Percentiles rank a stretch among this genome's conserved stretches.
phyloP scores from a whole-genome alignment of 192 early-diverging fungal species.

The Coemansia erecta region DNA sequence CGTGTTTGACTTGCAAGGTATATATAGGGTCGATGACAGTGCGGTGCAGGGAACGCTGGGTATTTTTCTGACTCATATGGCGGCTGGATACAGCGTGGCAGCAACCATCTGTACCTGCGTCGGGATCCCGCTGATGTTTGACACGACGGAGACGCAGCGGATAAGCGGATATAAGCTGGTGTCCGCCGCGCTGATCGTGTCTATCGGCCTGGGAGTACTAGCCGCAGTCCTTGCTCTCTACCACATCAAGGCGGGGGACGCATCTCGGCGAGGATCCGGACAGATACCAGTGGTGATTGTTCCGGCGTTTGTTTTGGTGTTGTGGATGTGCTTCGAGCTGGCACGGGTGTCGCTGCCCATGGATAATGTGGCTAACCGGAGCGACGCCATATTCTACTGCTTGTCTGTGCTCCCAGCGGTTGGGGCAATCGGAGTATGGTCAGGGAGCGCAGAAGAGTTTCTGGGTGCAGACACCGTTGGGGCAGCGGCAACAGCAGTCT shows the following conservation, averaged over 20 bases:
- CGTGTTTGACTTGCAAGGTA: too few relatives aligned
- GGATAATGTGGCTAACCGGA: slow-evolving; percentile 32
- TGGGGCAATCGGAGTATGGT: slow-evolving; percentile 28
- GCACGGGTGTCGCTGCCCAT: slow-evolving; percentile 41
- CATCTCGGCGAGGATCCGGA: slow-evolving; percentile 5
- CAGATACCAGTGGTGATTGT: slow-evolving; percentile 17
- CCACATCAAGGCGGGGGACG: slow-evolving; percentile 21
- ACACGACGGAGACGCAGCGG: slow-evolving; percentile 24
- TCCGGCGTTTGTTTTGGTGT: slow-evolving; percentile 26
- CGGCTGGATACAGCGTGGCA: slow-evolving; percentile 21
- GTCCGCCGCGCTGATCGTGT: slow-evolving; percentile 28
- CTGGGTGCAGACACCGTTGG: slow-evolving; percentile 1
- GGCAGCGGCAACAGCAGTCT: neutral
- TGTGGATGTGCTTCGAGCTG: slow-evolving; percentile 39
- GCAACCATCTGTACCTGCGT: slow-evolving; percentile 31
- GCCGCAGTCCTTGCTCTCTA: slow-evolving; percentile 35
- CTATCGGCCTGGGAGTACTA: slow-evolving; percentile 25
- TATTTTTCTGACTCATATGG: slow-evolving; percentile 35
- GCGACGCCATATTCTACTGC: slow-evolving; percentile 51
- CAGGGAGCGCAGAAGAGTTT: slow-evolving; percentile 26
- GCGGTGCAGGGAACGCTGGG: slow-evolving; percentile 20
- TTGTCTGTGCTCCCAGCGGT: slow-evolving; percentile 35
- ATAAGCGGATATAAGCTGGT: slow-evolving; percentile 45
- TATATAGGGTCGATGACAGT: slow-evolving; percentile 45
- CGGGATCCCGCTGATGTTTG: slow-evolving; percentile 44